Evolutionary conservation across 2,329 filamentous ascomycete genomes (phyloP), one percentile per base, ranked within the genome.

Genomic region (Aspergillus sp.): DNA sequence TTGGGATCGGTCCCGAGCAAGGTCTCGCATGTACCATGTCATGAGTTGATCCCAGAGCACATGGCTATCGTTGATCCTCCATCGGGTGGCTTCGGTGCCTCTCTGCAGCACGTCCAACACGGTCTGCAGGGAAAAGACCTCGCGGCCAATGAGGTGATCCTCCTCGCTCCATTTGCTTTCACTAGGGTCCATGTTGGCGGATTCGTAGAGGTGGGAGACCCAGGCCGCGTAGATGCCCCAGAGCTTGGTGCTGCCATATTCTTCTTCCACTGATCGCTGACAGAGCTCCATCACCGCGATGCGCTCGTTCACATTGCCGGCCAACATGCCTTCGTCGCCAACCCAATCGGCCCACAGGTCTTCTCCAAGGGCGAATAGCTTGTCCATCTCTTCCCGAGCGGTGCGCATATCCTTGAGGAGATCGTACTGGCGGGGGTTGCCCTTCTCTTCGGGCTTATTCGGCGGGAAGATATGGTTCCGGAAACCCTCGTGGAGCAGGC

Each of bases 201-300:
- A 77, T 23, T 77, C 77, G 60, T 84, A 81, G 23, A 84, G 77
- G 51, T 80, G 75, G 32, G 79, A 71, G 55, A 86, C 75, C 76
- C 82, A 87, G 54, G 86, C 81, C 19, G 80, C 82, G 60, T 85
- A 87, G 9, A 81, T 75, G n/a, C 74, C 71, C 84, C 84, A 87
- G 5, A 87, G 68, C 53, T 78, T 81, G 10, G 80, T 78, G 55
- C 84, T 86, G 47, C 79, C 79, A 42, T 81, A 81, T 63, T 87
- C 84, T 54, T 87, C 84, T 34, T 78, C 73, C 2, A 84, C 80
- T 3, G 83, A 83, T 56, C 80, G 79, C 56, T 79, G 76, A 60
- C 80, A 86, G 13, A 85, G 71, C 58, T 86, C 82, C 61, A 85
- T 80, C 9, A 87, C 77, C 3, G 72, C 74, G 54, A 84, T 78